A percentile compares a stretch with the other conserved stretches of the same genome.
These are phyloP conservation scores for Penstemon newberryi DNA, from an alignment of 257 asterid genomes.

Conservation along the genomic window DNA sequence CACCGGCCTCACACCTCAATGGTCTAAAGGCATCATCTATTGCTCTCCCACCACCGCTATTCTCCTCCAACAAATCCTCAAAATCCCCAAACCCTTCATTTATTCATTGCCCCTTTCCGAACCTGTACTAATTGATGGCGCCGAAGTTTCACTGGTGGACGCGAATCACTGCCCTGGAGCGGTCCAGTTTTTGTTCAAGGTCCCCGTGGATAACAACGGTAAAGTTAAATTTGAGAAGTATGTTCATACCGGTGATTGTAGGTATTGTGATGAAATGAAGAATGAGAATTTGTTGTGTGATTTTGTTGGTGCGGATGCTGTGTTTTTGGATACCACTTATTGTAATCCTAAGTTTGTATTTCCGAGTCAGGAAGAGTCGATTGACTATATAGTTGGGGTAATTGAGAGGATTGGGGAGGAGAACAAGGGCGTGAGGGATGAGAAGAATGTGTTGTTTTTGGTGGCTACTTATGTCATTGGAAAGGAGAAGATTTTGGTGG, in stretches of 20 bases:
- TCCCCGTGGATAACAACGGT: conserved; percentile 36
- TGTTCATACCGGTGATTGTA: conserved; percentile 90
- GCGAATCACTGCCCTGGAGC: conserved; percentile 99
- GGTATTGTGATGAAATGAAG: conserved; percentile 71
- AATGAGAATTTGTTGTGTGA: conserved; percentile 41
- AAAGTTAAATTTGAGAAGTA: conserved; percentile 57
- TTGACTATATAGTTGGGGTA: conserved; percentile 69
- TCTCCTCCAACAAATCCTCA: conserved; percentile 64
- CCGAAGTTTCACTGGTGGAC: conserved; percentile 59
- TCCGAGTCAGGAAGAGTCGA: conserved; percentile 85
- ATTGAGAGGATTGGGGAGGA: conserved; percentile 51
- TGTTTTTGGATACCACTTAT: conserved; percentile 82
- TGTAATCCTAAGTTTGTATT: conserved; percentile 83
- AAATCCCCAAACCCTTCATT: conserved; percentile 56
- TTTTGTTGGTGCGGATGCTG: conserved; percentile 77
- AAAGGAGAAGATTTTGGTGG: conserved; percentile 82
- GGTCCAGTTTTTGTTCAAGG: conserved; percentile 77
- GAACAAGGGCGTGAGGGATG: conserved; percentile 37
- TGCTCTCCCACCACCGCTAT: conserved; percentile 71
- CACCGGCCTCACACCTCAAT: conserved; percentile 71
- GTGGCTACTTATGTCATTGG: conserved; percentile 92
- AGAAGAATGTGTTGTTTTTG: conserved; percentile 65
- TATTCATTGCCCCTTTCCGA: conserved; percentile 48
- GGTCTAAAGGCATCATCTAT: conserved; percentile 74
- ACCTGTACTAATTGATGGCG: conserved; percentile 57